Evolutionary conservation across 306 rosid genomes (phyloP).

Genomic region (Biancaea sappan): DNA sequence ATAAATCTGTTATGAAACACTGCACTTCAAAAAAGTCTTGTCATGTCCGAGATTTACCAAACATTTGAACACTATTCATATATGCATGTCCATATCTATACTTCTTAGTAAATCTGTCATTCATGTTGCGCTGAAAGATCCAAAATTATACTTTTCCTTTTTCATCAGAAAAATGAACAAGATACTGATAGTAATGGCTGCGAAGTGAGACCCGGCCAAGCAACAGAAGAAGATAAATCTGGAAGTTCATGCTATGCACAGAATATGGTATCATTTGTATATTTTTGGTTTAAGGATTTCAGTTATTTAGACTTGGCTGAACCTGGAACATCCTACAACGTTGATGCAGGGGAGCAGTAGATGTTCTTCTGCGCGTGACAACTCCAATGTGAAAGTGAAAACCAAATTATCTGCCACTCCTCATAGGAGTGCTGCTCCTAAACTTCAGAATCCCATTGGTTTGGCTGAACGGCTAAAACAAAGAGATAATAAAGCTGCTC

Average conservation of each 20-base stretch:
- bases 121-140: neutral
- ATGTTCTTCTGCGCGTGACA: neutral
- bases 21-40: neutral
- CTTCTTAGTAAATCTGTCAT: neutral
- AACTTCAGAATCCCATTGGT: neutral
- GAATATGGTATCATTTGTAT: neutral
- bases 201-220: conserved; percentile 39
- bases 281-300: neutral
- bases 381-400: neutral
- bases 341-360: conserved; percentile 2
- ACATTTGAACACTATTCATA: too few relatives aligned
- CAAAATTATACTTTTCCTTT: neutral
- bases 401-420: neutral
- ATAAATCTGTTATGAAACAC: neutral
- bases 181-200: conserved; percentile 38
- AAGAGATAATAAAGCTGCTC: neutral
- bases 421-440: neutral
- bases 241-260: conserved; percentile 31
- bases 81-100: too few relatives aligned
- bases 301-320: neutral
- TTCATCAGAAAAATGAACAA: conserved; percentile 45
- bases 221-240: conserved; percentile 32
- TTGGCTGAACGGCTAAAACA: conserved; percentile 2
- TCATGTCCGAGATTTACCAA: neutral
- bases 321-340: neutral